phyloP scores from a whole-genome alignment of 2,329 filamentous ascomycete species.

The Claviceps sorghi region DNA sequence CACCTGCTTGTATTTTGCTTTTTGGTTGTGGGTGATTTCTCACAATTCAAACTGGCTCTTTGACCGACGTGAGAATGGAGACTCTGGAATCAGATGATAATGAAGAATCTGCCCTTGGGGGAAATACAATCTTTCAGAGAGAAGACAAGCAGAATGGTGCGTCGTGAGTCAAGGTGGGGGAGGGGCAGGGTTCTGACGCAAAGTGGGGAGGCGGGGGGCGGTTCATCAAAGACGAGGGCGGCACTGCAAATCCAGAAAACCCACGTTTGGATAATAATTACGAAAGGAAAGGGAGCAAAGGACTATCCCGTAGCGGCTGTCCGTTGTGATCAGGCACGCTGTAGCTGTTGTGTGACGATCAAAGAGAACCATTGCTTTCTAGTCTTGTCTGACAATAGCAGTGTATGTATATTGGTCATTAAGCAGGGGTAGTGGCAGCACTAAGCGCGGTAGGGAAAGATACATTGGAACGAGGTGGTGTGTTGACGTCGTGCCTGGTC shows the following conservation, averaged over 20 bases:
- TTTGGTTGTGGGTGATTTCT: neutral
- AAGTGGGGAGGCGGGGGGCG: neutral
- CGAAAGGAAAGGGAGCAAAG: neutral
- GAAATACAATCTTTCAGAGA: neutral
- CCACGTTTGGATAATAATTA: neutral
- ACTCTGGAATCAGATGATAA: neutral
- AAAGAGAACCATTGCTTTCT: neutral
- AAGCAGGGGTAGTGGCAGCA: neutral
- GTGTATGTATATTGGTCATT: neutral
- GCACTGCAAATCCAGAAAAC: neutral
- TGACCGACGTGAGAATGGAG: neutral
- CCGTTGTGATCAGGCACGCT: neutral
- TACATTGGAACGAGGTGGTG: neutral
- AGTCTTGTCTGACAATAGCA: neutral
- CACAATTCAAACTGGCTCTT: neutral
- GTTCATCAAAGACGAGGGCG: neutral
- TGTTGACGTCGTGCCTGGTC: neutral
- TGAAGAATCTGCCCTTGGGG: neutral
- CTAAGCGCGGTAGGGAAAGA: neutral
- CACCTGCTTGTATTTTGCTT: neutral
- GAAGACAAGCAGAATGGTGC: neutral
- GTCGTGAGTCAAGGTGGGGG: neutral
- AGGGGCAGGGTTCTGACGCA: neutral
- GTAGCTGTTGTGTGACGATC: neutral
- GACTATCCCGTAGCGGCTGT: neutral